A percentile compares a stretch with the other conserved stretches of the same genome.
Evolutionary conservation across 192 early-diverging fungal genomes (phyloP).

Genomic region (Coemansia guatemalensis): DNA sequence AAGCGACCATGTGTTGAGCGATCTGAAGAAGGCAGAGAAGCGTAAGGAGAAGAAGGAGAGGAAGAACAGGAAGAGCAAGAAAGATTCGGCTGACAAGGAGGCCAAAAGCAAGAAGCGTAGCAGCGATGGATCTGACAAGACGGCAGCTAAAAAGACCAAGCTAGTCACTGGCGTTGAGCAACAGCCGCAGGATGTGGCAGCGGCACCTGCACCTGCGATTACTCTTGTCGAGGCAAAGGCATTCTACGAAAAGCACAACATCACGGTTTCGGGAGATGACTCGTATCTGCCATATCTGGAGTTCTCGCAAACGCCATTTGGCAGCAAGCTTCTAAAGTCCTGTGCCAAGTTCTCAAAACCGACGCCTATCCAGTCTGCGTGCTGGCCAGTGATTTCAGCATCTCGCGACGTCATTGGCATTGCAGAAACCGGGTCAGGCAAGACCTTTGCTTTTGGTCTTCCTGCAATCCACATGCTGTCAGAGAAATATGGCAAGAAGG

Average conservation of each 20-base stretch:
- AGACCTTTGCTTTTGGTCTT: conserved; percentile 93
- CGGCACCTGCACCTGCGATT: conserved; percentile 10
- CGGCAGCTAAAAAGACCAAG: conserved; percentile 43
- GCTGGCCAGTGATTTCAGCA: conserved; percentile 86
- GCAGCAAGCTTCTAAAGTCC: conserved; percentile 61
- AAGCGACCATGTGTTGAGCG: not conserved
- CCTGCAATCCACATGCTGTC: conserved; percentile 84
- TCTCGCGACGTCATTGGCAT: conserved; percentile 90
- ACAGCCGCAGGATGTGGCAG: not conserved
- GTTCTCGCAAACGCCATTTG: conserved; percentile 74
- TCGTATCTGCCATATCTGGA: conserved; percentile 66
- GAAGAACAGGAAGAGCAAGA: conserved; percentile 42
- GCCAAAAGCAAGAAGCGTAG: conserved; percentile 37
- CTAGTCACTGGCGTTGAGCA: not conserved
- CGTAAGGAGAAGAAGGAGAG: conserved; percentile 32
- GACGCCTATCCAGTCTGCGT: conserved; percentile 90
- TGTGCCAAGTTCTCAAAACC: conserved; percentile 76
- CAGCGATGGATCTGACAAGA: conserved; percentile 12
- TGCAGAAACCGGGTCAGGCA: conserved; percentile 94
- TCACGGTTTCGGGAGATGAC: conserved; percentile 60
- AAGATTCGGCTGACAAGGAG: conserved; percentile 20
- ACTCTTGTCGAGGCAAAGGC: conserved; percentile 34
- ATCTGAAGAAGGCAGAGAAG: conserved; percentile 16
- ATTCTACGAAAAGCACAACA: conserved; percentile 64
- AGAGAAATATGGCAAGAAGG: conserved; percentile 65